Evolutionary conservation across 169 alveolate genomes (phyloP).

Genomic region (Neospora caninum): DNA sequence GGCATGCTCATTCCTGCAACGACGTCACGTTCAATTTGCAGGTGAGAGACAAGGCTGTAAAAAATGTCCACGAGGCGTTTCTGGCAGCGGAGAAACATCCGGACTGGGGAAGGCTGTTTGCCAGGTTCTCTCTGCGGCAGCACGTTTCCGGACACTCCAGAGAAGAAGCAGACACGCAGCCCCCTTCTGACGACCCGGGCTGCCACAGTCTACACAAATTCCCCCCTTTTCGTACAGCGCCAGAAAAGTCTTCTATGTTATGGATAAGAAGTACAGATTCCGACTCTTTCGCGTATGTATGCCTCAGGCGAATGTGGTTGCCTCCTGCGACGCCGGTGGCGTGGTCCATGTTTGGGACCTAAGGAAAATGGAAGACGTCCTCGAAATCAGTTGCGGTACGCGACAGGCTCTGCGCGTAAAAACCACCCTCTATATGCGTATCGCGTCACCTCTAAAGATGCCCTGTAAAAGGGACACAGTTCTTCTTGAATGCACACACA

Average conservation of each 20-base stretch:
- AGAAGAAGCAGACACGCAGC: too few relatives aligned
- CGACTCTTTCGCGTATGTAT: too few relatives aligned
- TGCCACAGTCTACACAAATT: too few relatives aligned
- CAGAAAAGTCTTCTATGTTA: too few relatives aligned
- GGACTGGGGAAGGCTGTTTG: too few relatives aligned
- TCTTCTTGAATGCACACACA: not conserved
- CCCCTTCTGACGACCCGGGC: too few relatives aligned
- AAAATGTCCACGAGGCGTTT: not conserved
- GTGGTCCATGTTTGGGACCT: slow-evolving; percentile 92
- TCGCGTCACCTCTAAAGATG: not conserved
- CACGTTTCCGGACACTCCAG: too few relatives aligned
- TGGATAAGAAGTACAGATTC: too few relatives aligned
- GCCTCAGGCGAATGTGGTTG: slow-evolving; percentile 82
- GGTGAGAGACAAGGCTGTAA: slow-evolving; percentile 30
- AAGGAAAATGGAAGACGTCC: slow-evolving; percentile 87
- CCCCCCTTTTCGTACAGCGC: too few relatives aligned
- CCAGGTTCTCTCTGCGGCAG: too few relatives aligned
- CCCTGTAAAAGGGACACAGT: not conserved
- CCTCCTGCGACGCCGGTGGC: slow-evolving; percentile 94
- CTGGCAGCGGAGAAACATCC: not conserved
- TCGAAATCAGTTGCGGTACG: slow-evolving; percentile 82
- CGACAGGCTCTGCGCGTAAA: not conserved
- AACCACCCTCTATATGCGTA: not conserved
- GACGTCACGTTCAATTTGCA: slow-evolving; percentile 79
- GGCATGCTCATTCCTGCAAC: slow-evolving; percentile 89